phyloP scores from a whole-genome alignment of 78 protist species.

The Dictyostelium citrinum region DNA sequence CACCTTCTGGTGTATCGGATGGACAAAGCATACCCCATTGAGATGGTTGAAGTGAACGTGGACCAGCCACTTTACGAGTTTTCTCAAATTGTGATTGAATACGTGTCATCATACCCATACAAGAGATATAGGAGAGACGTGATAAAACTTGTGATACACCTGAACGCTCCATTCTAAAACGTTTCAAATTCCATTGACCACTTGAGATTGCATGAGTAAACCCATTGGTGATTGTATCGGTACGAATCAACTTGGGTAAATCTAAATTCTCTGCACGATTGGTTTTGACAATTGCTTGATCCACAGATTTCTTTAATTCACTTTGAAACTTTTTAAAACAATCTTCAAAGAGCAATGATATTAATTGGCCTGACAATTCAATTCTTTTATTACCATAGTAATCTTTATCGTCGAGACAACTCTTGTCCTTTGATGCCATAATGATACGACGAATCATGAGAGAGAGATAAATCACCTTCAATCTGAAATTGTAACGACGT shows the following conservation, averaged over 20 bases:
- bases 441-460: constrained; percentile 96
- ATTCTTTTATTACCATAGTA: constrained; percentile 99
- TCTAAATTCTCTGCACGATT: constrained; percentile 37
- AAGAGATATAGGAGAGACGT: constrained; percentile 96
- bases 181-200: constrained; percentile 96
- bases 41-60: constrained; percentile 99
- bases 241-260: constrained; percentile 54
- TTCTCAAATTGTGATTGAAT: constrained; percentile 97
- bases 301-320: constrained; percentile 52
- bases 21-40: constrained; percentile 99
- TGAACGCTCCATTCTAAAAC: constrained; percentile 56
- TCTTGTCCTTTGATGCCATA: constrained; percentile 88
- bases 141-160: constrained; percentile 96
- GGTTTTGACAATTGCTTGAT: constrained; percentile 67
- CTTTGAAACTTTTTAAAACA: constrained; percentile 84
- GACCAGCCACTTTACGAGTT: constrained; percentile 95
- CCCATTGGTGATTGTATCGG: constrained; percentile 89
- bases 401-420: constrained; percentile 97
- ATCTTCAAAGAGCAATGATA: constrained; percentile 90
- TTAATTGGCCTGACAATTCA: constrained; percentile 98
- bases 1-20: constrained; percentile 99
- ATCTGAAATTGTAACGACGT: constrained; percentile 84
- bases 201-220: constrained; percentile 97
- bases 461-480: constrained; percentile 98
- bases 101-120: constrained; percentile 98